Conservation (phyloP, 2,329 filamentous ascomycete genomes). For the Boeremia exigua region DNA sequence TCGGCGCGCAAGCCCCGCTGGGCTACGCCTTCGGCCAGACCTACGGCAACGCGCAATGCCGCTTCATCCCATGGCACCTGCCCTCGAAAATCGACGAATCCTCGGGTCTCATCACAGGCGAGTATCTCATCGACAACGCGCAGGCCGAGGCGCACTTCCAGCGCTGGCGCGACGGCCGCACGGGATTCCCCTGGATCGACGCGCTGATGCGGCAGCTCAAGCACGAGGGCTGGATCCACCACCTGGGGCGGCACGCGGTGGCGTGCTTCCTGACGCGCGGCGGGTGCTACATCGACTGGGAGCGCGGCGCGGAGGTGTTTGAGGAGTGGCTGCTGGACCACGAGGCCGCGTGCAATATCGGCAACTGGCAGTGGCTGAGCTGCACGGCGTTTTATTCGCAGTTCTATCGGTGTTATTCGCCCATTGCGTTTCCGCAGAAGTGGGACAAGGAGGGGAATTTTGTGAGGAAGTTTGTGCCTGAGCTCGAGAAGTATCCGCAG, state of each 20-base stretch:
- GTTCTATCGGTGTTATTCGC: conserved; percentile 74
- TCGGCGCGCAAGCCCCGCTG: conserved; percentile 73
- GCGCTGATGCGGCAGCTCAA: conserved; percentile 78
- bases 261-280: conserved; percentile 82
- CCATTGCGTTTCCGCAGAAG: conserved; percentile 74
- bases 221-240: conserved; percentile 79
- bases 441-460: conserved; percentile 74
- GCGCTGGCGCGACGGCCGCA: conserved; percentile 72
- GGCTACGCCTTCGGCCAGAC: conserved; percentile 70
- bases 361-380: conserved; percentile 80
- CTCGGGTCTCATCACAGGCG: conserved; percentile 59
- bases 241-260: conserved; percentile 77
- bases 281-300: conserved; percentile 80
- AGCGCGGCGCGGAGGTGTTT: conserved; percentile 78
- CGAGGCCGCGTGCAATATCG: conserved; percentile 73
- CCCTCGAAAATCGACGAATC: conserved; percentile 63
- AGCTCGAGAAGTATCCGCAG: conserved; percentile 65
- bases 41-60: conserved; percentile 67
- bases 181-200: conserved; percentile 82
- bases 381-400: conserved; percentile 78
- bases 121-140: conserved; percentile 68
- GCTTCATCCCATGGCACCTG: conserved; percentile 82
- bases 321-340: conserved; percentile 79
- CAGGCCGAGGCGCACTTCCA: conserved; percentile 70
- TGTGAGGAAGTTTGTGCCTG: conserved; percentile 70